Conservation (phyloP, 2,329 filamentous ascomycete genomes). For the Phialocephala sp. region DNA sequence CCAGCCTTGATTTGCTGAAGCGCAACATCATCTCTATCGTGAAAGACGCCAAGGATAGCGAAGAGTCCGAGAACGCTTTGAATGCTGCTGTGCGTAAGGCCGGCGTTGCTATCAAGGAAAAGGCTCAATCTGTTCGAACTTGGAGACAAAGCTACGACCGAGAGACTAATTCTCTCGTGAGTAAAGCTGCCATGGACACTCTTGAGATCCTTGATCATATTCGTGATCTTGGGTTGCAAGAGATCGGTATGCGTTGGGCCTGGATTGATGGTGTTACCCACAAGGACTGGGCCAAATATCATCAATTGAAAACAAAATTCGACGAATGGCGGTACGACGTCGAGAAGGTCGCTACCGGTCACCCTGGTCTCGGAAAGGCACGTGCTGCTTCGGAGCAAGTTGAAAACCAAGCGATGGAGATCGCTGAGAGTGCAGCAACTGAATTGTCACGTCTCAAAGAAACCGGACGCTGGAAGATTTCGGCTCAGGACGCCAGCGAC, state of each 20-base stretch:
- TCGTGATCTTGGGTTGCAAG: slow-evolving; percentile 71
- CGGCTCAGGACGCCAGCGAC: slow-evolving; percentile 73
- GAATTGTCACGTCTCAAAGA: slow-evolving; percentile 84
- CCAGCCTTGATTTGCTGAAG: slow-evolving; percentile 70
- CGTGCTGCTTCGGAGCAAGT: slow-evolving; percentile 71
- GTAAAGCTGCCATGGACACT: slow-evolving; percentile 65
- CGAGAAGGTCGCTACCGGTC: slow-evolving; percentile 73
- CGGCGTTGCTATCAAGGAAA: slow-evolving; percentile 65
- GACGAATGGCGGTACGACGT: slow-evolving; percentile 86
- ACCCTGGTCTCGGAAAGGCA: slow-evolving; percentile 72
- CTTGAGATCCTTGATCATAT: slow-evolving; percentile 72
- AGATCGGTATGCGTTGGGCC: slow-evolving; percentile 82
- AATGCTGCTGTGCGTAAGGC: slow-evolving; percentile 59
- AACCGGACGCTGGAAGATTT: slow-evolving; percentile 83
- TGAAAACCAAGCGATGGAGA: slow-evolving; percentile 79
- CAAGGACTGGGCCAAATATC: slow-evolving; percentile 96
- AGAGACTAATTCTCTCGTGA: slow-evolving; percentile 61
- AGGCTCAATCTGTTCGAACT: slow-evolving; percentile 66
- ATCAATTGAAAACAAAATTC: slow-evolving; percentile 82
- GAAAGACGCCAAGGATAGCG: slow-evolving; percentile 58
- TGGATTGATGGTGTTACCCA: slow-evolving; percentile 96
- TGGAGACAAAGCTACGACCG: slow-evolving; percentile 66
- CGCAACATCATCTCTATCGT: slow-evolving; percentile 68
- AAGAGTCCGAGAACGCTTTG: slow-evolving; percentile 58
- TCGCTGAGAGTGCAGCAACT: slow-evolving; percentile 78